phyloP scores from a whole-genome alignment of 192 early-diverging fungal species.

The Coemansia sp. region DNA sequence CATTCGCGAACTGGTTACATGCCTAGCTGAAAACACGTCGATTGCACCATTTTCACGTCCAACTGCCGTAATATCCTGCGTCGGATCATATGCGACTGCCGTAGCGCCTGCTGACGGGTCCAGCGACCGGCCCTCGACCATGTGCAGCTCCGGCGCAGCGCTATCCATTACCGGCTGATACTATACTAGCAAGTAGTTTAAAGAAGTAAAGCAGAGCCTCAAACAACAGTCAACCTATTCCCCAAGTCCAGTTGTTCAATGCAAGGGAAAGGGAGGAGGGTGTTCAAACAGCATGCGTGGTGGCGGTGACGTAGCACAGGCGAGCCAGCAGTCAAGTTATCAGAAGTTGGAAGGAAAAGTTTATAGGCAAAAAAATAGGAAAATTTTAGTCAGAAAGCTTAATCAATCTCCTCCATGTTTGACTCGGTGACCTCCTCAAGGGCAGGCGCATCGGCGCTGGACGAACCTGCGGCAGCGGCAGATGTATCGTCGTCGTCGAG shows the following conservation, averaged over 20 bases:
- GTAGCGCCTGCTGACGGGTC: constrained; percentile 34
- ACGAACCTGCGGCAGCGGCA: constrained; percentile 26
- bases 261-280: background rate
- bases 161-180: background rate
- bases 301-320: background rate
- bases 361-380: background rate
- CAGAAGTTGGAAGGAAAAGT: background rate
- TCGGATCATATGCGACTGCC: constrained; percentile 35
- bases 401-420: constrained; percentile 73
- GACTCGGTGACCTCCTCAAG: constrained; percentile 59
- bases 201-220: background rate
- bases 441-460: constrained; percentile 53
- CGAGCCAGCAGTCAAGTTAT: no score
- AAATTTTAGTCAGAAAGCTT: constrained; percentile 12
- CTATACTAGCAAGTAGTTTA: background rate
- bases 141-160: constrained; percentile 1
- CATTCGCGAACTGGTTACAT: constrained; percentile 11
- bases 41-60: constrained; percentile 29
- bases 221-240: background rate
- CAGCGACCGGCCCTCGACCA: constrained; percentile 19
- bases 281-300: no score
- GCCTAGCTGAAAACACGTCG: constrained; percentile 16
- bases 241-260: background rate
- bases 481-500: constrained; percentile 81
- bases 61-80: constrained; percentile 28